Conservation (phyloP, 495 filamentous ascomycete species). For the Xylaria castorea region DNA sequence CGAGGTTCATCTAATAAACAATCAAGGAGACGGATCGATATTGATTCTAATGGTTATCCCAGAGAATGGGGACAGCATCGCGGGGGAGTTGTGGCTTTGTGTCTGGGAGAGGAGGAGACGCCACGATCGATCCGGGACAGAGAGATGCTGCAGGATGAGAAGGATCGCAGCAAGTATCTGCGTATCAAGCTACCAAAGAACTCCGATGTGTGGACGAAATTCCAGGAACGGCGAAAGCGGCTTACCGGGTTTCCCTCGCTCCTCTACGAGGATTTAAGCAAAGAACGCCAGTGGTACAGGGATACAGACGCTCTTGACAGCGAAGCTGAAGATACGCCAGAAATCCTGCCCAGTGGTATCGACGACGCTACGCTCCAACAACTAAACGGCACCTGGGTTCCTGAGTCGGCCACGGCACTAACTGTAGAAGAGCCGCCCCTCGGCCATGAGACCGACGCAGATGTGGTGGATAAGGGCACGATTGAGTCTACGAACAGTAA, state of each 20-base stretch:
- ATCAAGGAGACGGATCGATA: not conserved
- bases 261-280: slow-evolving; percentile 16
- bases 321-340: not conserved
- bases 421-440: not conserved
- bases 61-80: not conserved
- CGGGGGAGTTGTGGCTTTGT: not conserved
- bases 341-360: not conserved
- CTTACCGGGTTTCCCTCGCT: not conserved
- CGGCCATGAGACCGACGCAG: not conserved
- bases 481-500: not conserved
- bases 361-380: not conserved
- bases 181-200: slow-evolving; percentile 12
- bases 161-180: not conserved
- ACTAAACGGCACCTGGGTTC: slow-evolving; percentile 1
- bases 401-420: not conserved
- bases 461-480: not conserved
- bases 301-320: slow-evolving; percentile 17
- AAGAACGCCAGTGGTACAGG: slow-evolving; percentile 5
- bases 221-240: not conserved
- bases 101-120: slow-evolving; percentile 6
- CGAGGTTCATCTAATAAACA: not conserved
- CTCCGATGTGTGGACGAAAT: not conserved
- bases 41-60: not conserved
- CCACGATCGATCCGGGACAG: not conserved
- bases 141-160: not conserved